A percentile compares a stretch with the other conserved stretches of the same genome.
phyloP scores from a whole-genome alignment of 2,329 filamentous ascomycete species.

The Mycosphaerelloides madeirae region DNA sequence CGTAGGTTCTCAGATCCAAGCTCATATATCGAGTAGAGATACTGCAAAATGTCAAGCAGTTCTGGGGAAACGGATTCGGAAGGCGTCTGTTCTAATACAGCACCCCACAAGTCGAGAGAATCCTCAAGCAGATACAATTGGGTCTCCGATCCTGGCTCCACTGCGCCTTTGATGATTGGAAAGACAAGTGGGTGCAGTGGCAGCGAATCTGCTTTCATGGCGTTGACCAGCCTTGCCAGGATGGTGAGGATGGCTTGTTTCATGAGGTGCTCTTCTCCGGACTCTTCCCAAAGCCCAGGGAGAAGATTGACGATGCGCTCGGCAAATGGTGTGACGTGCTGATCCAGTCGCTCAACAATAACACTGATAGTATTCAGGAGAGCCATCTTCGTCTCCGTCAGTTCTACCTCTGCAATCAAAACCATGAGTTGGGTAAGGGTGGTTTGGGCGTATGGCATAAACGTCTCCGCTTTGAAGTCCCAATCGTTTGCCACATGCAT shows the following conservation, averaged over 20 bases:
- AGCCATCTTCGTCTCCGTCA: constrained; percentile 84
- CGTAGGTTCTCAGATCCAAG: constrained; percentile 46
- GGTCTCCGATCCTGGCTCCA: constrained; percentile 67
- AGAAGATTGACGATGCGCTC: constrained; percentile 78
- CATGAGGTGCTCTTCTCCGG: constrained; percentile 82
- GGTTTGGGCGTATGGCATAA: constrained; percentile 70
- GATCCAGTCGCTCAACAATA: constrained; percentile 75
- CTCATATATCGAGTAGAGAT: constrained; percentile 46
- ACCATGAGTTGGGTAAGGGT: constrained; percentile 69
- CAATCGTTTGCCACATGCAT: constrained; percentile 78
- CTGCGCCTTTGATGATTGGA: constrained; percentile 74
- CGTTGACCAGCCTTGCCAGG: constrained; percentile 75
- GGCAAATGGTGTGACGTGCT: constrained; percentile 61
- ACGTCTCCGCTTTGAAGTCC: constrained; percentile 68
- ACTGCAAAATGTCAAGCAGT: constrained; percentile 39
- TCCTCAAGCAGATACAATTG: constrained; percentile 86
- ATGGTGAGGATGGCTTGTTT: constrained; percentile 90
- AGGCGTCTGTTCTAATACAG: constrained; percentile 62
- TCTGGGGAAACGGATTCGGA: constrained; percentile 37
- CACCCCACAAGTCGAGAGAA: constrained; percentile 81
- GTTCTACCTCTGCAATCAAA: constrained; percentile 73
- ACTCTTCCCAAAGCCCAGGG: constrained; percentile 77
- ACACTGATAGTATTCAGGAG: constrained; percentile 81
- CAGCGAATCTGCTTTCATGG: constrained; percentile 73
- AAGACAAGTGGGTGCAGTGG: constrained; percentile 76